Evolutionary conservation across 192 early-diverging fungal genomes (phyloP), one percentile per base, ranked within the genome.

Genomic region (Gonapodya sp.): DNA sequence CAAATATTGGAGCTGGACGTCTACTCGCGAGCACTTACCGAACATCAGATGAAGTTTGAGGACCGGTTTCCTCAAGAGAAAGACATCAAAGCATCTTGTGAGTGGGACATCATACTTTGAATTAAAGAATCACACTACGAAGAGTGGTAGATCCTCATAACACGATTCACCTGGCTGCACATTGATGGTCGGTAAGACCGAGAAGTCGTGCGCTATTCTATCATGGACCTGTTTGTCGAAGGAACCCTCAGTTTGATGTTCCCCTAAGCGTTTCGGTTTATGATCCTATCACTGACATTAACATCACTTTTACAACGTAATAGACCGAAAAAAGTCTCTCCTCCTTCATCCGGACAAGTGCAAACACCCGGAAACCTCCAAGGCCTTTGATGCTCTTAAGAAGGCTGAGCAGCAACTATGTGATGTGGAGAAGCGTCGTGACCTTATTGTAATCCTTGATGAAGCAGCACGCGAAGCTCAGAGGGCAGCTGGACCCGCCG

Each of bases 271-370:
- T n/a, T n/a, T n/a, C n/a, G n/a, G n/a, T n/a, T n/a, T n/a, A n/a
- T n/a, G n/a, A n/a, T n/a, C n/a, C n/a, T n/a, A n/a, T n/a, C n/a
- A n/a, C n/a, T n/a, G n/a, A n/a, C n/a, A n/a, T n/a, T n/a, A n/a
- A n/a, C 8, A 64, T 24, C 46, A 64, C 46, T 64, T 64, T 64
- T 64, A 64, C 46, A 24, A 64, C 46, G 8, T 64, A 16, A 64
- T 64, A 16, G 46, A 64, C 84, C 80, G 89, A n/a, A 86, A 86
- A 73, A 86, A 86, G 73, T 88, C 87, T 0, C 84, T 90, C 31
- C 85, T 90, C 35, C 82, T 87, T 0, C 89, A 90, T 78, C 89
- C 89, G 30, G 89, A 90, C 83, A 90, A 90, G 82, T 85, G 83
- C 83, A 88, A 87, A 73, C 86, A 90, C 80, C 84, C 85, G 79